Evolutionary conservation across 768 basidiomycete genomes (phyloP).

Genomic region (Rhizopogon salebrosus): DNA sequence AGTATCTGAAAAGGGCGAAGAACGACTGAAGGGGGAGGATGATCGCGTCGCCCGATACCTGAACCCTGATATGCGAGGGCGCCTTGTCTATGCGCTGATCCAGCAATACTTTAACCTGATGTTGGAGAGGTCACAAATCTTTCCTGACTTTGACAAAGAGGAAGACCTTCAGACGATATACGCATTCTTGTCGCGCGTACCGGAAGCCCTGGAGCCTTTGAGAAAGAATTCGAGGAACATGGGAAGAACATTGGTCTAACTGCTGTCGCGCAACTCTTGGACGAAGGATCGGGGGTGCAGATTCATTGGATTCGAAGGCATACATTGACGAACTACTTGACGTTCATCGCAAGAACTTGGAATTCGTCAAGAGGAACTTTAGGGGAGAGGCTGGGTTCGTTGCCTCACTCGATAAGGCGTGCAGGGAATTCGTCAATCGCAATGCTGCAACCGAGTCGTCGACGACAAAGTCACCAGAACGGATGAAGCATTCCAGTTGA

Average conservation of each 20-base stretch:
- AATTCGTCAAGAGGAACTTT: slow-evolving; percentile 85
- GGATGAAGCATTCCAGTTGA: slow-evolving; percentile 87
- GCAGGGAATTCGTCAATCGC: slow-evolving; percentile 90
- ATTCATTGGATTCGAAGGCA: slow-evolving; percentile 81
- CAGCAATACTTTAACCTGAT: slow-evolving; percentile 78
- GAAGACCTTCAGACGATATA: slow-evolving; percentile 97
- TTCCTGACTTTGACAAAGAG: slow-evolving; percentile 91
- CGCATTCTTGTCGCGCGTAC: slow-evolving; percentile 80
- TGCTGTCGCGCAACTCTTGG: slow-evolving; percentile 67
- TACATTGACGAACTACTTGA: slow-evolving; percentile 92
- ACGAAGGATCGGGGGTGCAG: slow-evolving; percentile 48
- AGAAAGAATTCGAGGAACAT: slow-evolving; percentile 91
- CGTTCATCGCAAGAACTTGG: slow-evolving; percentile 88
- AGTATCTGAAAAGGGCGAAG: slow-evolving; percentile 93
- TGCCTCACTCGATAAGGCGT: slow-evolving; percentile 90
- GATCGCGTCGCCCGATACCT: slow-evolving; percentile 93
- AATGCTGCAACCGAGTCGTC: slow-evolving; percentile 88
- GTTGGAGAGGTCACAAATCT: slow-evolving; percentile 88
- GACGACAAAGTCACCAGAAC: slow-evolving; percentile 84
- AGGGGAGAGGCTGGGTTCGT: slow-evolving; percentile 91
- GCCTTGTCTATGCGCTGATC: slow-evolving; percentile 81
- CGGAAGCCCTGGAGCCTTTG: slow-evolving; percentile 85
- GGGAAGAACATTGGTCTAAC: slow-evolving; percentile 87
- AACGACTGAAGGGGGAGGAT: slow-evolving; percentile 88
- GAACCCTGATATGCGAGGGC: slow-evolving; percentile 82